phyloP scores from a whole-genome alignment of 495 filamentous ascomycete genomes.

The Hapsidospora chrysogenum region DNA sequence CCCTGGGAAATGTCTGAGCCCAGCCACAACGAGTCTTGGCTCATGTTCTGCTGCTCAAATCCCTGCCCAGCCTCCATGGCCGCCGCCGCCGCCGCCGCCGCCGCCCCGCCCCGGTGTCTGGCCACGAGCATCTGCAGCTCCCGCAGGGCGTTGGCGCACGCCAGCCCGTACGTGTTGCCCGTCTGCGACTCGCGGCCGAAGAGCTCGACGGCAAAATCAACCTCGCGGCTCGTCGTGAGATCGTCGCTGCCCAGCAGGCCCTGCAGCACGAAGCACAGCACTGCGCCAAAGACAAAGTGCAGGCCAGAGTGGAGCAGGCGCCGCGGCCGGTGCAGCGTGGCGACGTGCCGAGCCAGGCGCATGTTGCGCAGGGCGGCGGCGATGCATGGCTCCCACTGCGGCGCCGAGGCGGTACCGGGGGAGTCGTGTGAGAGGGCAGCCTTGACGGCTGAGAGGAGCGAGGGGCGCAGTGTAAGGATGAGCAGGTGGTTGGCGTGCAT shows the following conservation, averaged over 20 bases:
- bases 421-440: constrained; percentile 1
- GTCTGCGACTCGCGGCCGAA: neutral
- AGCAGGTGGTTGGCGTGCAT: constrained; percentile 24
- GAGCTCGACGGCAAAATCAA: constrained; percentile 12
- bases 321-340: constrained; percentile 9
- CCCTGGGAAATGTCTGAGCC: neutral
- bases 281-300: constrained; percentile 28
- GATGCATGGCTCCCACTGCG: constrained; percentile 10
- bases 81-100: neutral
- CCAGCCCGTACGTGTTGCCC: constrained; percentile 1
- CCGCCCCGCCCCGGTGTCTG: neutral
- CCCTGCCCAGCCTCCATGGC: neutral
- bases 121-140: constrained; percentile 1
- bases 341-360: constrained; percentile 9
- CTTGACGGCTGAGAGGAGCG: constrained; percentile 20
- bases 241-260: constrained; percentile 15
- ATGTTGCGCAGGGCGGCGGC: constrained; percentile 18
- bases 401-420: neutral
- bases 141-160: neutral
- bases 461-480: constrained; percentile 22
- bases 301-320: constrained; percentile 18
- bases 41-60: constrained; percentile 3
- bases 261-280: constrained; percentile 20
- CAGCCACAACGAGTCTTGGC: neutral
- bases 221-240: constrained; percentile 8